Evolutionary conservation across 495 filamentous ascomycete genomes (phyloP).

Genomic region (Talaromyces stipitatus): DNA sequence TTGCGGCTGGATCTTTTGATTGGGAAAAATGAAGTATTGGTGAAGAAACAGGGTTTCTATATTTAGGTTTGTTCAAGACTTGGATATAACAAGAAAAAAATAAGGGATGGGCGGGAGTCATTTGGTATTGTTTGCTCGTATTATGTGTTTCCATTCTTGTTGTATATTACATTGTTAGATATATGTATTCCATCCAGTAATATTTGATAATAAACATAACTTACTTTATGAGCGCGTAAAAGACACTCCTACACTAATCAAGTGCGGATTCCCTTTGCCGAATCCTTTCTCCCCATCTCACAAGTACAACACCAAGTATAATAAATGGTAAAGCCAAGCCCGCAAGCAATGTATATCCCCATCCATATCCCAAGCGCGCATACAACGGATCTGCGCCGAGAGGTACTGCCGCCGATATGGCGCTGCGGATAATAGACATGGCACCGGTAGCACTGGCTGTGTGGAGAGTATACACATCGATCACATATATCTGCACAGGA

Average conservation of each 20-base stretch:
- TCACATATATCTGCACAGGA: conserved; percentile 39
- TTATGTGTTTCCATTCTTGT: too few relatives aligned
- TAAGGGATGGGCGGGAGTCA: neutral
- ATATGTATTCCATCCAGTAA: too few relatives aligned
- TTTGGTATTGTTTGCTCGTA: neutral
- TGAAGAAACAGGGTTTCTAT: neutral
- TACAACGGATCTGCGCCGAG: conserved; percentile 34
- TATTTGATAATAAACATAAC: too few relatives aligned
- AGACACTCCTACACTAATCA: too few relatives aligned
- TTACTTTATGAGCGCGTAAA: too few relatives aligned
- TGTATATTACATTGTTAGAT: too few relatives aligned
- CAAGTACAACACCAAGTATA: neutral
- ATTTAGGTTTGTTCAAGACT: too few relatives aligned
- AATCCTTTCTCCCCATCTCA: neutral
- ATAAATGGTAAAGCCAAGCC: neutral
- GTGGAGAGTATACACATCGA: conserved; percentile 46
- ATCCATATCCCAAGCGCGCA: conserved; percentile 38
- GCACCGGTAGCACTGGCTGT: conserved; percentile 50
- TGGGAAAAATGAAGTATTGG: neutral
- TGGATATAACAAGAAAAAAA: neutral
- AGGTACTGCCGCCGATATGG: conserved; percentile 40
- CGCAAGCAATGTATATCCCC: conserved; percentile 47
- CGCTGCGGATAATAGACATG: conserved; percentile 53
- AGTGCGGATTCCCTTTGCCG: neutral
- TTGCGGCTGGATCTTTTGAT: conserved; percentile 4